Evolutionary conservation across 2,329 filamentous ascomycete species (phyloP), one percentile per base, ranked within the genome.

Genomic region (Elsinoe arachidis): DNA sequence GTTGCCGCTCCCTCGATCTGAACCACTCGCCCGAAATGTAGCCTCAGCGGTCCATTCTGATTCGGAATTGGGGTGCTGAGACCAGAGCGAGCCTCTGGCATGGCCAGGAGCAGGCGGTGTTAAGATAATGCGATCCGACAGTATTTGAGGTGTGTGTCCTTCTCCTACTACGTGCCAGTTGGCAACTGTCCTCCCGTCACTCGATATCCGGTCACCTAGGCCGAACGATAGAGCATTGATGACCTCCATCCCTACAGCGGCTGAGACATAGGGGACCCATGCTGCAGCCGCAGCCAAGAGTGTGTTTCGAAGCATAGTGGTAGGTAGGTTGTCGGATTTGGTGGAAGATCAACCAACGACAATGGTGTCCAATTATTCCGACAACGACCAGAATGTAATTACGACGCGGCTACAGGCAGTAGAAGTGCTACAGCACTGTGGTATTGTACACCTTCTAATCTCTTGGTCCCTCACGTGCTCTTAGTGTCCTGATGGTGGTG

Each of bases 111-210:
- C 85, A 12, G 90, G 85, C 10, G 93, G 92, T 1, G 93, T 99
- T 58, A 99, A 81, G 69, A 99, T 87, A 59, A 97, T 69, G 70
- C 91, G 90, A 78, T 97, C 92, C 63, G 90, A 95, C 59, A 96
- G 82, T 61, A 85, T 68, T 62, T 81, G 76, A 55, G 82, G 78
- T 11, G 73, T 68, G 67, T 80, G 78, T 56, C 79, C 79, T 62
- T 82, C 78, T 56, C 79, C 78, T 53, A 73, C 74, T 30, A 80
- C 64, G 44, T 72, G 68, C 77, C 79, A 86, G 61, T 80, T 80
- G 2, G 81, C 79, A 49, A 85, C 74, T 35, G 69, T 70, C 60
- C 75, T 72, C 54, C 78, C 73, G 64, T 83, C 78, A 41, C 81
- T 79, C 53, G 86, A 86, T 74, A 93, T 82, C 64, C 84, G 86